These are phyloP conservation scores for Chlamydomonas sphaeroides DNA, from an alignment of 139 green algal genomes.

Conservation along the genomic window DNA sequence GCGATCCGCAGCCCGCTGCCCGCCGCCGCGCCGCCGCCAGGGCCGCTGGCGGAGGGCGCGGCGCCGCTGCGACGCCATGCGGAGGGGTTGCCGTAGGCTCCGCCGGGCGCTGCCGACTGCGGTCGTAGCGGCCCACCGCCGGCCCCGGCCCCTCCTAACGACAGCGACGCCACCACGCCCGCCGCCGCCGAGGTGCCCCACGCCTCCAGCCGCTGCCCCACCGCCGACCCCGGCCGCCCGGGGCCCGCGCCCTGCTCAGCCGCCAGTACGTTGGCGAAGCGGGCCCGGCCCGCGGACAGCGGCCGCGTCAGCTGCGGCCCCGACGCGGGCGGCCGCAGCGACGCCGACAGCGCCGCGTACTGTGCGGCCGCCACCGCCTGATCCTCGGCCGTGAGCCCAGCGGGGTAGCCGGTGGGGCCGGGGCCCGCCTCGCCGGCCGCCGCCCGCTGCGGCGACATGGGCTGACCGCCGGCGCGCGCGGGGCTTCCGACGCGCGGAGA, in stretches of 20 bases:
- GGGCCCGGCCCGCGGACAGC: conserved; percentile 15
- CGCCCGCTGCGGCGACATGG: too few relatives aligned
- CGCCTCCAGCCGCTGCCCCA: neutral
- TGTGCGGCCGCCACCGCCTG: too few relatives aligned
- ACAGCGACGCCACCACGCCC: too few relatives aligned
- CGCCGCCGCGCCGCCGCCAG: neutral
- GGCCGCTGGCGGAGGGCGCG: neutral
- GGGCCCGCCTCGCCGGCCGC: too few relatives aligned
- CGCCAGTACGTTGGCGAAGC: conserved; percentile 1
- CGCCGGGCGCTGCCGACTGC: neutral
- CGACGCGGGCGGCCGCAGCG: too few relatives aligned
- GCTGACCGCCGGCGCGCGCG: too few relatives aligned
- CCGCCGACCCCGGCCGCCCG: too few relatives aligned
- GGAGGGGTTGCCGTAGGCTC: conserved; percentile 17
- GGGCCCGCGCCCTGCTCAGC: neutral
- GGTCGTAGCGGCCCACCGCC: neutral
- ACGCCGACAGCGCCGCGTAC: neutral
- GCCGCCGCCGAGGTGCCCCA: neutral
- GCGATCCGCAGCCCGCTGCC: neutral
- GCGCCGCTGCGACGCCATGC: conserved; percentile 19
- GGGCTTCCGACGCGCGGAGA: too few relatives aligned
- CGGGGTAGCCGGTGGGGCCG: too few relatives aligned
- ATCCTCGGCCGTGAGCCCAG: too few relatives aligned
- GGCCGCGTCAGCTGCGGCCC: conserved; percentile 1
- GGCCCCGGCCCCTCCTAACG: too few relatives aligned